Evolutionary conservation across 2,329 filamentous ascomycete genomes (phyloP).

Genomic region (Penicillium sp.): DNA sequence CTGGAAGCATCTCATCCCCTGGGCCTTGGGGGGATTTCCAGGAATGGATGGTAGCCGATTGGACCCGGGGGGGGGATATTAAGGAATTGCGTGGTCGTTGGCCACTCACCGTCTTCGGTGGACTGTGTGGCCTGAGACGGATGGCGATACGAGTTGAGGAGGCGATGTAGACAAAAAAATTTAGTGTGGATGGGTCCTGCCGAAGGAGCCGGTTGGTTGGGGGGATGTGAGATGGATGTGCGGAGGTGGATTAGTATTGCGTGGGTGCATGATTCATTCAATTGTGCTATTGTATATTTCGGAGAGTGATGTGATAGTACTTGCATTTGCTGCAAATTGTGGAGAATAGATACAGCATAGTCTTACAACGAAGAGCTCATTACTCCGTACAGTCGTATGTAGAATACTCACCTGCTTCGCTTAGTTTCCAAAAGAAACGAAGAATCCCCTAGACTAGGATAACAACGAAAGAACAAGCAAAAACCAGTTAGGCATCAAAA

Average conservation of each 20-base stretch:
- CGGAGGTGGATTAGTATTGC: background rate
- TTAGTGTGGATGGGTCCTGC: slow-evolving; percentile 5
- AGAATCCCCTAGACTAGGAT: too few relatives aligned
- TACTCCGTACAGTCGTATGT: too few relatives aligned
- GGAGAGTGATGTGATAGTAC: background rate
- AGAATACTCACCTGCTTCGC: too few relatives aligned
- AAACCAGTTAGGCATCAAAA: background rate
- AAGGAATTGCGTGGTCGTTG: slow-evolving; percentile 1
- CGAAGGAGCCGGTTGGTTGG: slow-evolving; percentile 4
- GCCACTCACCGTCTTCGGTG: background rate
- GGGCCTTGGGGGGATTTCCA: background rate
- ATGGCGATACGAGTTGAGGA: background rate
- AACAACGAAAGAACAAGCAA: background rate
- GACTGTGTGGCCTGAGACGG: background rate
- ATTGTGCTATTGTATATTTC: background rate
- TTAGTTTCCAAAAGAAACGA: too few relatives aligned
- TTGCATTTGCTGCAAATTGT: background rate
- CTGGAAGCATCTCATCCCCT: background rate
- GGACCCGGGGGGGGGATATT: slow-evolving; percentile 6
- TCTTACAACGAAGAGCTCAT: too few relatives aligned
- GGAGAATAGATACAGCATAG: background rate
- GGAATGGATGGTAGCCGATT: slow-evolving; percentile 18
- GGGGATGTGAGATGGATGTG: background rate
- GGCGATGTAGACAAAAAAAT: slow-evolving; percentile 1
- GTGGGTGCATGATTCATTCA: background rate